Percentiles rank a stretch among this genome's conserved stretches.
phyloP scores from a whole-genome alignment of 441 rosid genomes.

The Brassica balearica region DNA sequence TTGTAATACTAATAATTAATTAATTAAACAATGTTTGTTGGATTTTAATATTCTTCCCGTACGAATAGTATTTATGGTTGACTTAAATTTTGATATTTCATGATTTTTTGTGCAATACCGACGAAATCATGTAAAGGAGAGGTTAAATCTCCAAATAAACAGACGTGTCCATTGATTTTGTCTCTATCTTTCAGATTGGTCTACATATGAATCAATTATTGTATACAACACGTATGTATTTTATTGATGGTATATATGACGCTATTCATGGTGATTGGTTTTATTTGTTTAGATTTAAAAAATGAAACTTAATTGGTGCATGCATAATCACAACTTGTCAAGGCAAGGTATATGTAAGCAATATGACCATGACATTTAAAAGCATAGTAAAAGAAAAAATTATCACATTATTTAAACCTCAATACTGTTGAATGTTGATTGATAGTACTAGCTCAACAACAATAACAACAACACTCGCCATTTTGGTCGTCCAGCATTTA shows the following conservation, averaged over 20 bases:
- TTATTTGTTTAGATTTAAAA: neutral
- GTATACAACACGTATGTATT: neutral
- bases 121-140: constrained; percentile 16
- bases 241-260: neutral
- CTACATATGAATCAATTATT: neutral
- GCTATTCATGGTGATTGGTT: neutral
- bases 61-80: constrained; percentile 23
- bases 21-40: constrained; percentile 8
- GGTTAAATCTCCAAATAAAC: constrained; percentile 13
- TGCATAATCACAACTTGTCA: constrained; percentile 32
- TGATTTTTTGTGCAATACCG: neutral
- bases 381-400: neutral
- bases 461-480: constrained; percentile 16
- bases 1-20: too few relatives aligned
- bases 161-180: neutral
- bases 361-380: constrained; percentile 27
- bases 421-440: constrained; percentile 20
- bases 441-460: constrained; percentile 28
- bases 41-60: neutral
- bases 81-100: constrained; percentile 9
- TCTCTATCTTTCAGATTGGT: neutral
- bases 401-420: constrained; percentile 9
- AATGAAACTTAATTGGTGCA: neutral
- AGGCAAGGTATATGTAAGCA: constrained; percentile 32
- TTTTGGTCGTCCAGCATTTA: neutral